Evolutionary conservation across 345 rosid species (phyloP), one percentile per base, ranked within the genome.

Genomic region (Durio zibethinus): DNA sequence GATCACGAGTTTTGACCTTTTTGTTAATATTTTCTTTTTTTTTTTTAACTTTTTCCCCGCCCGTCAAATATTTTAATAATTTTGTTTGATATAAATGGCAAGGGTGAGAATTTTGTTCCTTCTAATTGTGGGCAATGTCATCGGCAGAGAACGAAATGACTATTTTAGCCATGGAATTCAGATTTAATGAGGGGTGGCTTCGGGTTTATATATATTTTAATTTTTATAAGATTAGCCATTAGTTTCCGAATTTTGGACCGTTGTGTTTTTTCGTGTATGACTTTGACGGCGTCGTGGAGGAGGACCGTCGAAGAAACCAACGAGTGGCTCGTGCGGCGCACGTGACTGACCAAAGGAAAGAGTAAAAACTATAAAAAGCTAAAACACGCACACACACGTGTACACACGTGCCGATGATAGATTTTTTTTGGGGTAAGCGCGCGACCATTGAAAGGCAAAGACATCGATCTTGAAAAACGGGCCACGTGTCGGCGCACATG

Each of bases 401-500:
- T 80, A 75, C 79, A 77, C 74, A 79, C 78, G 64, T 83, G 83
- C 82, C 80, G 80, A 56, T 69, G 8, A 36, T 4, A 77, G 38
- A 64, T 73, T 61, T 36, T 36, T 76, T 80, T 50, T 10, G 61
- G 75, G 81, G 84, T 80, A 80, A 16, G 76, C 78, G 82, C 79
- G 86, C 77, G 80, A 79, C 84, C 80, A 80, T 71, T 29, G 83
- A 82, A 78, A 76, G 79, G 80, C 80, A 27, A 83, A 74, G 81
- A 80, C 88, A 85, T 35, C 72, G 62, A 64, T 75, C 79, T 89
- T 35, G 88, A 76, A 47, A 64, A 14, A 18, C 40, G 83, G 77
- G 84, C 79, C 90, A 88, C 89, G 90, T 91, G 88, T 72, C 75
- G 48, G 77, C 71, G 83, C 88, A 86, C 88, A 87, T 89, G 91